A percentile compares a stretch with the other conserved stretches of the same genome.
These are phyloP conservation scores for Plasmodium coatneyi DNA, from an alignment of 169 alveolate genomes.

Conservation along the genomic window DNA sequence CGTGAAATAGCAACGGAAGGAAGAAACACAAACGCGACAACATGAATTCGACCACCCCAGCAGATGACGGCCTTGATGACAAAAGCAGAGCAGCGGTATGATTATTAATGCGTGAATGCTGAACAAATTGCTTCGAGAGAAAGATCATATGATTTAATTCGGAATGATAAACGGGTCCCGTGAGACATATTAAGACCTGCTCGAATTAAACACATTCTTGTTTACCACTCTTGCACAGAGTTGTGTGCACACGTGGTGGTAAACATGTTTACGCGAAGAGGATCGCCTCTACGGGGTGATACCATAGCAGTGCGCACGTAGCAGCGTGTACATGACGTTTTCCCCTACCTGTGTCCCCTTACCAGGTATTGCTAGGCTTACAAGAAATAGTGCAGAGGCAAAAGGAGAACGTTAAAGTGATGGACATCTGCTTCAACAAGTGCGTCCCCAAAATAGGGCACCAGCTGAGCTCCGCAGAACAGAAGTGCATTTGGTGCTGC, in stretches of 20 bases:
- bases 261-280: neutral
- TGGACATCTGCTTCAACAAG: constrained; percentile 70
- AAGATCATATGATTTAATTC: neutral
- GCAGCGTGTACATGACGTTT: neutral
- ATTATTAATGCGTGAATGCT: neutral
- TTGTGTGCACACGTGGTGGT: neutral
- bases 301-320: neutral
- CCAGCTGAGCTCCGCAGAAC: constrained; percentile 44
- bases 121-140: neutral
- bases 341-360: neutral
- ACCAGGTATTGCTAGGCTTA: constrained; percentile 39
- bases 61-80: constrained; percentile 58
- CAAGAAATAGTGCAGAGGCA: constrained; percentile 69
- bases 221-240: neutral
- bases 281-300: neutral
- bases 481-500: constrained; percentile 71
- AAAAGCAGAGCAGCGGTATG: constrained; percentile 68
- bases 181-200: neutral
- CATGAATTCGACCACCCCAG: constrained; percentile 24
- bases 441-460: constrained; percentile 65
- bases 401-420: constrained; percentile 70
- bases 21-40: constrained; percentile 1
- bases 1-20: neutral
- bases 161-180: neutral
- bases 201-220: neutral